Base-by-base conservation (phyloP, 2,329 filamentous ascomycete genomes). In the Paraphoma sp. region DNA sequence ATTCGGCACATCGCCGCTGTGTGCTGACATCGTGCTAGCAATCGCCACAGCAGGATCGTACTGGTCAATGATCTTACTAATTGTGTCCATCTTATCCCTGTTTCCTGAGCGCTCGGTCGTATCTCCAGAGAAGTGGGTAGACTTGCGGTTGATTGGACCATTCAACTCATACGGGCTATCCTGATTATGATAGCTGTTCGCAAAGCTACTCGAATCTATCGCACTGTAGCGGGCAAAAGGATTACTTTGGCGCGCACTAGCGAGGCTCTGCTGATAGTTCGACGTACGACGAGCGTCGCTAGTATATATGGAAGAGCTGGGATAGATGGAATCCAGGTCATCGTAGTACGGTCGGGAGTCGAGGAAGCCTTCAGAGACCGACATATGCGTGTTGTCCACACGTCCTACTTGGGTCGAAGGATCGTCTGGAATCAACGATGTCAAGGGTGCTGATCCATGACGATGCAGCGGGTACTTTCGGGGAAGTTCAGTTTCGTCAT, bases 281-380 rank as follows among this genome's bases (percentile, higher is more conserved):
- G 70, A 72, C 14, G 33, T 58, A 6, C 58, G 60, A 14, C 51
- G 58, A 8, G 58, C 65, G 40, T 72, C 70, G 38, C 50, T 52
- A 6, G 70, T 72, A 33, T 76, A 74, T n/a, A 72, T 49, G 1
- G 72, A 76, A 4, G 72, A 75, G 38, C 61, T 65, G 2, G 65
- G 59, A 48, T 72, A 73, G 33, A 73, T 61, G 2, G 71, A 74
- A 16, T 59, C 57, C 6, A 69, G 38, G 16, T 73, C 68, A 18
- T 75, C 72, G 48, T 74, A 73, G 53, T 73, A 73, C 0, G 68
- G 63, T 23, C 54, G 62, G 2, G 55, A 51, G 10, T 43, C 44
- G 1, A 58, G 28, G 23, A 62, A 56, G 8, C 49, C 57, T 4
- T 61, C 63, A 11, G 57, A 61, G 7, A 51, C 31, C 14, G 61